Conservation (phyloP, 805 yeast genomes). For the Ogataea wickerhamii region DNA sequence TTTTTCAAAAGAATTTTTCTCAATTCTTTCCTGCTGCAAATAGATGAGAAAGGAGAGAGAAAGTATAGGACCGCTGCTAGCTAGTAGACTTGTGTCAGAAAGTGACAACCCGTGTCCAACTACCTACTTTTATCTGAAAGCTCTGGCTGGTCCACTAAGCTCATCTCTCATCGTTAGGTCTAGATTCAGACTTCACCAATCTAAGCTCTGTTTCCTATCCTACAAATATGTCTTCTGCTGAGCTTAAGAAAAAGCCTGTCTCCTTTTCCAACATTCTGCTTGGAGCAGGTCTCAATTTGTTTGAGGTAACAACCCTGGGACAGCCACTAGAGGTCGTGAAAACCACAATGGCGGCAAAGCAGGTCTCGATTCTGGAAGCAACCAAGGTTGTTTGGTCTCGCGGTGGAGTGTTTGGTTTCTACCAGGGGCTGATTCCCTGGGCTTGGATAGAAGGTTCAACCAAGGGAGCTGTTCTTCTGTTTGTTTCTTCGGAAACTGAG, state of each 20-base stretch:
- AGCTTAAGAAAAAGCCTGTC: conserved; percentile 76
- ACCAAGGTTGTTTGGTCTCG: conserved; percentile 80
- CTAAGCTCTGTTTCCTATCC: background rate
- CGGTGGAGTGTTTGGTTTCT: conserved; percentile 90
- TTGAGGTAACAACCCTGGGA: conserved; percentile 91
- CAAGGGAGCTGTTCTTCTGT: conserved; percentile 92
- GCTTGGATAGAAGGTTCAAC: conserved; percentile 99
- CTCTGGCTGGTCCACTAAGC: too few relatives aligned
- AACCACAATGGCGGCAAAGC: conserved; percentile 97
- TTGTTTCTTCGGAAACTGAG: conserved; percentile 91
- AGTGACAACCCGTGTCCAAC: too few relatives aligned
- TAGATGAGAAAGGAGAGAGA: too few relatives aligned
- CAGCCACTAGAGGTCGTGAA: conserved; percentile 95
- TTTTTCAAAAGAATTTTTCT: too few relatives aligned
- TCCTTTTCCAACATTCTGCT: conserved; percentile 84
- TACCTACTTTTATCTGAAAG: too few relatives aligned
- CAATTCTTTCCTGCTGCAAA: too few relatives aligned
- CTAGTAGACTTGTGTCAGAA: too few relatives aligned
- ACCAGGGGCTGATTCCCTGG: conserved; percentile 98
- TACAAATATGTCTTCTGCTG: conserved; percentile 11
- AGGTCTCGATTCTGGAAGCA: conserved; percentile 62
- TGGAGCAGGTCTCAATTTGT: conserved; percentile 90
- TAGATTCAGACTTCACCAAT: too few relatives aligned
- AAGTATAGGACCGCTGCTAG: too few relatives aligned
- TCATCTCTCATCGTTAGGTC: too few relatives aligned